These are phyloP conservation scores for Schwanniomyces pseudopolymorphus DNA, from an alignment of 805 yeast species.

Conservation along the genomic window DNA sequence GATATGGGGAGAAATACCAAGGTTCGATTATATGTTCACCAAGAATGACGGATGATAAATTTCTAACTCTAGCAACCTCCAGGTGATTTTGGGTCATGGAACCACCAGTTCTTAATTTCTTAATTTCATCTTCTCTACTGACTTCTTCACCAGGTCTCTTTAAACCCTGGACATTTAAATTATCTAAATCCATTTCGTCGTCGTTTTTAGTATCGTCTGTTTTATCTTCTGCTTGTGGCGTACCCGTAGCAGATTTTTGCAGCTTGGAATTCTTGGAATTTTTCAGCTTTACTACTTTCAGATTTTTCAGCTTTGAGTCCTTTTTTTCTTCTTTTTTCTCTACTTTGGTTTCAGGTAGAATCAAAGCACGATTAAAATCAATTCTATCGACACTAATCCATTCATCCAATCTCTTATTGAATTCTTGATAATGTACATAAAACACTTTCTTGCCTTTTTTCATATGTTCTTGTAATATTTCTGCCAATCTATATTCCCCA, in stretches of 20 bases:
- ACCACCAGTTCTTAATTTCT: constrained; percentile 89
- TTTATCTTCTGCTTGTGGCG: constrained; percentile 28
- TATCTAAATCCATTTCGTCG: constrained; percentile 83
- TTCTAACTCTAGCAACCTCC: constrained; percentile 89
- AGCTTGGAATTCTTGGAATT: constrained; percentile 13
- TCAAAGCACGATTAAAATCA: constrained; percentile 67
- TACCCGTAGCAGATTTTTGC: constrained; percentile 20
- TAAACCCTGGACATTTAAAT: constrained; percentile 81
- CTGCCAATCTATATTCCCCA: constrained; percentile 77
- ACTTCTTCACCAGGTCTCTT: constrained; percentile 66
- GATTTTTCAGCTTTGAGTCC: constrained; percentile 25
- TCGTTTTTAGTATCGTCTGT: constrained; percentile 31
- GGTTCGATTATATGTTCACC: constrained; percentile 95
- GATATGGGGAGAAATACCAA: constrained; percentile 98
- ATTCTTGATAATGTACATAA: constrained; percentile 93
- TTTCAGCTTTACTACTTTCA: constrained; percentile 22
- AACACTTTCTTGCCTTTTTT: constrained; percentile 77
- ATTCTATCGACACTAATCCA: constrained; percentile 80
- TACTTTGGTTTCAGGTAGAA: constrained; percentile 62
- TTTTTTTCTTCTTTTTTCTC: constrained; percentile 47
- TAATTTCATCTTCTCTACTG: constrained; percentile 87
- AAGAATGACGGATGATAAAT: constrained; percentile 71
- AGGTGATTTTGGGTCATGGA: constrained; percentile 90
- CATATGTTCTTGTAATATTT: constrained; percentile 71
- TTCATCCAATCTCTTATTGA: constrained; percentile 94